phyloP scores from a whole-genome alignment of 1,284 basidiomycete species.

The Testicularia cyperi region DNA sequence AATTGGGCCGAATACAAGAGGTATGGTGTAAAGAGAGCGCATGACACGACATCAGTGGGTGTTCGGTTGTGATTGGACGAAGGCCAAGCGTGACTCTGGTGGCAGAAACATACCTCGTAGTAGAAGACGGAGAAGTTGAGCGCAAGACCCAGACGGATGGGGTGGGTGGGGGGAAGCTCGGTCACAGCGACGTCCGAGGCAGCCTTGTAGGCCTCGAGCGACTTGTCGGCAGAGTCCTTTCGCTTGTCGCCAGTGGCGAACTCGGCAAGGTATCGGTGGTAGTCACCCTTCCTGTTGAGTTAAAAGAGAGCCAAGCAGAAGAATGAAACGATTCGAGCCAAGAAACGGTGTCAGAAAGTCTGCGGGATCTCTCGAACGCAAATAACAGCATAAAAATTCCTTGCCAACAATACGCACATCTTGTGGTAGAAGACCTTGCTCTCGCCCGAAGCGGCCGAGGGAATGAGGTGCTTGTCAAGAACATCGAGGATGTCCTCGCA shows the following conservation, averaged over 20 bases:
- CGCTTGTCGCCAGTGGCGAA: conserved; percentile 99
- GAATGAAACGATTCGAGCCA: background rate
- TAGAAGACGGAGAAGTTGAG: conserved; percentile 99
- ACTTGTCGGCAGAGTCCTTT: conserved; percentile 97
- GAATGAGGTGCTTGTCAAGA: conserved; percentile 98
- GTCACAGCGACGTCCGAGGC: conserved; percentile 97
- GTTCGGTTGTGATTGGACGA: too few relatives aligned
- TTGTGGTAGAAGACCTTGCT: conserved; percentile 99
- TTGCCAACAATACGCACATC: conserved; percentile 83
- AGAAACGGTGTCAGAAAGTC: background rate
- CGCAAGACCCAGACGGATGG: conserved; percentile 97
- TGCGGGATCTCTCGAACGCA: too few relatives aligned
- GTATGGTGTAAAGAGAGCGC: too few relatives aligned
- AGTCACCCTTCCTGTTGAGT: conserved; percentile 91
- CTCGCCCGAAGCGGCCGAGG: conserved; percentile 95
- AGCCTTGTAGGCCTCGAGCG: conserved; percentile 98
- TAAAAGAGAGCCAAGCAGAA: background rate
- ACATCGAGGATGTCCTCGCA: conserved; percentile 99
- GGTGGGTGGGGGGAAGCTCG: conserved; percentile 97
- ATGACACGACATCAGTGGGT: too few relatives aligned
- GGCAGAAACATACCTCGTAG: too few relatives aligned
- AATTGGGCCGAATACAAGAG: too few relatives aligned
- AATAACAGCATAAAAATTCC: too few relatives aligned
- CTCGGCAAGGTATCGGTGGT: conserved; percentile 99
- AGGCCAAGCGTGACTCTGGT: too few relatives aligned